phyloP scores from a whole-genome alignment of 768 basidiomycete species.

The Auricularia sp. region DNA sequence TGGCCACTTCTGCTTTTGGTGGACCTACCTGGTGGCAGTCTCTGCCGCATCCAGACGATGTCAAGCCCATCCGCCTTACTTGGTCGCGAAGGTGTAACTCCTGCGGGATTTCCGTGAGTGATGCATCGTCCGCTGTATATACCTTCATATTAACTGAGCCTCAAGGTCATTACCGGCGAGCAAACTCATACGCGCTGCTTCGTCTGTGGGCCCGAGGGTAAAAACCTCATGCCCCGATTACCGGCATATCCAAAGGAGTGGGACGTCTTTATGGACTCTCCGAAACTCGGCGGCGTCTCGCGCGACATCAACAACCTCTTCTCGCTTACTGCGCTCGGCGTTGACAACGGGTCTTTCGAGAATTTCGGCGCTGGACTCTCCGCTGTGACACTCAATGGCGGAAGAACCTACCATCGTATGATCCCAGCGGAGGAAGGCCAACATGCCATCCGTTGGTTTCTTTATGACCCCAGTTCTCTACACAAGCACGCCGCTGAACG shows the following conservation, averaged over 20 bases:
- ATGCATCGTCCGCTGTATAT: too few relatives aligned
- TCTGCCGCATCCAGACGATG: too few relatives aligned
- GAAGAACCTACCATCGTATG: not conserved
- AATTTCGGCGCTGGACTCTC: not conserved
- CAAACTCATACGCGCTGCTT: not conserved
- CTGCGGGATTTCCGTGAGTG: not conserved
- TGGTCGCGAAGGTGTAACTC: not conserved
- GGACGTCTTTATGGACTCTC: not conserved
- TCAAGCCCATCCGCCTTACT: too few relatives aligned
- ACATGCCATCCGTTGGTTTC: not conserved
- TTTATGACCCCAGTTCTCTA: not conserved
- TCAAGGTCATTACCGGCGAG: not conserved
- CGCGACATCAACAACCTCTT: not conserved
- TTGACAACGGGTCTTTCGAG: not conserved
- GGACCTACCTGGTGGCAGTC: too few relatives aligned
- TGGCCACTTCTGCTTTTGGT: too few relatives aligned
- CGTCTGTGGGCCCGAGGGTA: not conserved
- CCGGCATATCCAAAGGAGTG: not conserved
- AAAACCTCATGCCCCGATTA: not conserved
- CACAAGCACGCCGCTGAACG: not conserved
- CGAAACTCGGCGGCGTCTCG: not conserved
- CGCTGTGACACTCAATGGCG: not conserved
- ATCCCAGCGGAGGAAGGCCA: not conserved
- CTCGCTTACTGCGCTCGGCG: not conserved
- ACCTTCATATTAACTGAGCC: not conserved